phyloP scores from a whole-genome alignment of 2,329 filamentous ascomycete species.

The Microsporum audouinii region DNA sequence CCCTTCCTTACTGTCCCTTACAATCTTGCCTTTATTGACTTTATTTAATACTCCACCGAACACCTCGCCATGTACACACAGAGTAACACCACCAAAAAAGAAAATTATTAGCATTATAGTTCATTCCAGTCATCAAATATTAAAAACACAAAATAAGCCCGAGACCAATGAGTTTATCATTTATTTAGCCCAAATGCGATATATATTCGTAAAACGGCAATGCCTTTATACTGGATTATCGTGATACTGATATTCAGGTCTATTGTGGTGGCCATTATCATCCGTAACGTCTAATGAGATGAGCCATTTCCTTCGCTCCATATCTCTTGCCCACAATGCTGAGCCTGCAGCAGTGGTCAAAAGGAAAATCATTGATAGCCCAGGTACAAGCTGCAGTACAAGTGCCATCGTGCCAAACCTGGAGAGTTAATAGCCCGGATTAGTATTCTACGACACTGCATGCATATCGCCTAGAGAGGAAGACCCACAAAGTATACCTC shows the following conservation, averaged over 20 bases:
- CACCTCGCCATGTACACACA: neutral
- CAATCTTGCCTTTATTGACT: neutral
- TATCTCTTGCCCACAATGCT: slow-evolving; percentile 70
- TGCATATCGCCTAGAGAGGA: neutral
- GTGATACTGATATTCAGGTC: slow-evolving; percentile 25
- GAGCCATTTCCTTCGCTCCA: slow-evolving; percentile 44
- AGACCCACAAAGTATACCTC: slow-evolving; percentile 68
- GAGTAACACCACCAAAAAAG: neutral
- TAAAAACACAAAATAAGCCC: neutral
- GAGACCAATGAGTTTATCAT: neutral
- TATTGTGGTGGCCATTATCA: slow-evolving; percentile 6
- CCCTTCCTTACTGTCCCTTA: neutral
- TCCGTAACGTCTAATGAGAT: neutral
- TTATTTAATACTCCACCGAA: neutral
- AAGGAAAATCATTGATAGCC: slow-evolving; percentile 88
- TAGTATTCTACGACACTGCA: neutral
- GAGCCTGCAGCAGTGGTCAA: slow-evolving; percentile 76
- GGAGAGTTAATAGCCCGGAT: neutral
- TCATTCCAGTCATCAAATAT: neutral
- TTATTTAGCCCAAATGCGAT: neutral
- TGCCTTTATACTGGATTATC: slow-evolving; percentile 23
- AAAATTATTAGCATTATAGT: neutral
- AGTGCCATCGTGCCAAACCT: slow-evolving; percentile 77
- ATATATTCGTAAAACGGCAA: neutral
- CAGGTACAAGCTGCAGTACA: slow-evolving; percentile 73